Conservation (phyloP, 2,329 filamentous ascomycete genomes). For the Plectosphaerella plurivora region DNA sequence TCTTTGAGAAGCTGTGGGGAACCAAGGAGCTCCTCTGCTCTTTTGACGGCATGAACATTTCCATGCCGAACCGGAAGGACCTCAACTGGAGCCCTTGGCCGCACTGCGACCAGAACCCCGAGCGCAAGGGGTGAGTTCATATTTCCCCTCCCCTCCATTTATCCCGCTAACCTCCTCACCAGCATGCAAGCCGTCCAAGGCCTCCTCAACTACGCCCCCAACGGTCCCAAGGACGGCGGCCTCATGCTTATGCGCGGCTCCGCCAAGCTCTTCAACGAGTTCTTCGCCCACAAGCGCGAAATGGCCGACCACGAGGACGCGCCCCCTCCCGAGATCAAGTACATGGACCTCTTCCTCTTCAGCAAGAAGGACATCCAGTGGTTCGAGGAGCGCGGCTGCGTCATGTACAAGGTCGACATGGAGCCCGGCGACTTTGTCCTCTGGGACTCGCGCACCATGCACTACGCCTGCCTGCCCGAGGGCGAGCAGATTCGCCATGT, state of each 20-base stretch:
- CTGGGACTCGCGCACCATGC: constrained; percentile 23
- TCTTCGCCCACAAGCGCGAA: constrained; percentile 32
- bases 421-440: constrained; percentile 24
- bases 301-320: constrained; percentile 20
- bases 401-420: constrained; percentile 13
- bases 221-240: constrained; percentile 40
- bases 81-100: constrained; percentile 36
- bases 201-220: constrained; percentile 36
- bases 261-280: constrained; percentile 34
- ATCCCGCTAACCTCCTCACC: background rate
- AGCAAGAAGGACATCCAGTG: constrained; percentile 26
- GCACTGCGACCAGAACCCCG: constrained; percentile 36
- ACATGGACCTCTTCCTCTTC: constrained; percentile 36
- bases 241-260: constrained; percentile 39
- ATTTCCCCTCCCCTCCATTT: no score
- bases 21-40: constrained; percentile 20
- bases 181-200: constrained; percentile 33
- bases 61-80: constrained; percentile 33
- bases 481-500: constrained; percentile 28
- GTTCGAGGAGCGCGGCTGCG: constrained; percentile 13
- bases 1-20: constrained; percentile 36
- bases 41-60: constrained; percentile 32
- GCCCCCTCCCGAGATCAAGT: constrained; percentile 23
- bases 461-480: constrained; percentile 22
- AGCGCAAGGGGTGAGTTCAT: constrained; percentile 27